Base-by-base conservation (phyloP, 176 grass and related monocot genomes). In the Aegilops bicornis region DNA sequence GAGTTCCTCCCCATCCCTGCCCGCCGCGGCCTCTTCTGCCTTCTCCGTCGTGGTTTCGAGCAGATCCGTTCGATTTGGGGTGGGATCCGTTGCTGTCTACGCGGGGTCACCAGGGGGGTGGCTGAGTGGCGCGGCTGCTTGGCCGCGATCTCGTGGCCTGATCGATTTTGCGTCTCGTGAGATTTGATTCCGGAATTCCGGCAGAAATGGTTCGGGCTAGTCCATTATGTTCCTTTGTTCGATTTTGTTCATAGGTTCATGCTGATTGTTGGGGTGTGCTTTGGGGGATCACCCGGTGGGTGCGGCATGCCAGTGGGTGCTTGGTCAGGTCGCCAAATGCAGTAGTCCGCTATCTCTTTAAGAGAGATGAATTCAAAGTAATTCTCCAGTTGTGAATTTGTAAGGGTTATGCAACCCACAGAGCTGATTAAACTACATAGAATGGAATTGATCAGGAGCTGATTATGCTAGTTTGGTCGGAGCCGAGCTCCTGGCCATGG, bases 111-210 rank as follows among this genome's bases (percentile, higher is more conserved):
- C 12, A 2, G 4, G 23, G 14, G 5, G n/a, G 2, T 3, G 29
- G 4, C 13, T 31, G 12, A 7, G 3, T 72, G 39, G 1, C 6
- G 17, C 22, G 20, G 20, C 61, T 10, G 19, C 19, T 76, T 84
- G 32, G 3, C 11, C 7, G 10, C 73, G 85, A 83, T 90, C 84
- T 87, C 32, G 76, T 20, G 59, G 24, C 22, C 6, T 12, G 33
- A 58, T 45, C 11, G 43, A 13, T 45, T 45, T 22, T 61, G 27
- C 45, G 47, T 76, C 33, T 60, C 23, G 60, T 32, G 24, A 68
- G 77, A 85, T 67, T 19, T 27, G 4, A 29, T 47, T 68, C 45
- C 14, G 43, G 61, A 80, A 60, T 74, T 30, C 45, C 79, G 2
- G 7, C 7, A 15, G 24, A 47, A 29, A 13, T 84, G n/a, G 62